These are phyloP conservation scores for Aphanomyces euteiches DNA, from an alignment of 352 stramenopile genomes.

Conservation along the genomic window DNA sequence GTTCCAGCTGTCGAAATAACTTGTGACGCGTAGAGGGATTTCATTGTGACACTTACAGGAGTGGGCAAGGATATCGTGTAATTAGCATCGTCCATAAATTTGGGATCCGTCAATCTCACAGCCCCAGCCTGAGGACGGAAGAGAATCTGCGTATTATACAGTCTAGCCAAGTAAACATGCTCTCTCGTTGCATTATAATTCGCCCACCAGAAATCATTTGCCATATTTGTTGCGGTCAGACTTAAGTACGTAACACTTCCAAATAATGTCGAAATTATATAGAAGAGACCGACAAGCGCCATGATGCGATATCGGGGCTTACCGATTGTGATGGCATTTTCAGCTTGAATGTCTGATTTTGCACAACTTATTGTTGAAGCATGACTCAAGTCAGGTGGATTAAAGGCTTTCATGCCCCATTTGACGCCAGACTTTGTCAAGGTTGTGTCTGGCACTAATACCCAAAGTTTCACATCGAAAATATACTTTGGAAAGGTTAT, in stretches of 20 bases:
- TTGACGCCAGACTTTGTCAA: not conserved
- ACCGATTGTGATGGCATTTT: not conserved
- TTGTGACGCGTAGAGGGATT: not conserved
- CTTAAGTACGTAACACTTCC: constrained; percentile 13
- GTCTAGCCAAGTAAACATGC: not conserved
- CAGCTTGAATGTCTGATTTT: not conserved
- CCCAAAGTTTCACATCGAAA: not conserved
- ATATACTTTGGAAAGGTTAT: not conserved
- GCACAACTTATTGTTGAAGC: not conserved
- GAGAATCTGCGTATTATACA: not conserved
- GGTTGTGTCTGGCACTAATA: not conserved
- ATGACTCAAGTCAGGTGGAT: not conserved
- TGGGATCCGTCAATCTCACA: not conserved
- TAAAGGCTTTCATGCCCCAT: not conserved
- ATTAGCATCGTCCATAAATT: constrained; percentile 3
- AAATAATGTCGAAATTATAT: constrained; percentile 4
- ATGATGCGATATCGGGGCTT: not conserved
- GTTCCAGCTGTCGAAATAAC: not conserved
- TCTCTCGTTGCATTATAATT: constrained; percentile 13
- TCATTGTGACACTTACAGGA: not conserved
- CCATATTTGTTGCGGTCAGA: constrained; percentile 1
- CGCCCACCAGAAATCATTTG: constrained; percentile 27
- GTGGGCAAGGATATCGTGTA: not conserved
- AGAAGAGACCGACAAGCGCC: not conserved
- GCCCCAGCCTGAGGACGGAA: not conserved